A percentile compares a stretch with the other conserved stretches of the same genome.
phyloP scores from a whole-genome alignment of 2,329 filamentous ascomycete species.

The Passalora sequoiae region DNA sequence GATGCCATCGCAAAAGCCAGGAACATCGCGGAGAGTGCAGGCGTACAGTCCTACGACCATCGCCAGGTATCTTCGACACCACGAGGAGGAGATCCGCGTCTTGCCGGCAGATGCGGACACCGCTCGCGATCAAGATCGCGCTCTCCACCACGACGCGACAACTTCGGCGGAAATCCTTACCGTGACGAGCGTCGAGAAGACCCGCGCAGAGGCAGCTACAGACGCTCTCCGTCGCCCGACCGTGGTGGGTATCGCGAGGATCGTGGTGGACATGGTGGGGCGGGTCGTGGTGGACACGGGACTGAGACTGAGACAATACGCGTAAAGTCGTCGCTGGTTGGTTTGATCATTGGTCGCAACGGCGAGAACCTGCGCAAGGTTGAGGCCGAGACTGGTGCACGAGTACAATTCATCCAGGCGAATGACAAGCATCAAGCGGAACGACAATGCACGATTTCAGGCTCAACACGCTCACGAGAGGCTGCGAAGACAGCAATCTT shows the following conservation, averaged over 20 bases:
- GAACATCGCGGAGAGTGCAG: conserved; percentile 74
- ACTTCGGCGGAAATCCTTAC: conserved; percentile 65
- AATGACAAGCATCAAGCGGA: conserved; percentile 65
- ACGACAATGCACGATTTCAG: conserved; percentile 81
- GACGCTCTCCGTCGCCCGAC: conserved; percentile 66
- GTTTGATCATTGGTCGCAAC: conserved; percentile 83
- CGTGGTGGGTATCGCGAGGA: conserved; percentile 26
- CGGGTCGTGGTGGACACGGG: conserved; percentile 47
- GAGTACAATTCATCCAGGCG: conserved; percentile 82
- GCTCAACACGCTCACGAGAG: conserved; percentile 63
- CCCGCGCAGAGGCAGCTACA: conserved; percentile 53
- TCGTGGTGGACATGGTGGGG: conserved; percentile 38
- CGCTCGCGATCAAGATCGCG: conserved; percentile 64
- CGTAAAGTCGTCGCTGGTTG: conserved; percentile 81
- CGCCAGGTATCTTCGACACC: conserved; percentile 16
- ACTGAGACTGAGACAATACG: conserved; percentile 78
- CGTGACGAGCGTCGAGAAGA: conserved; percentile 77
- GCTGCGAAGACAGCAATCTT: conserved; percentile 80
- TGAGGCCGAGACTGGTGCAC: conserved; percentile 73
- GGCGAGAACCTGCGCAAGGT: conserved; percentile 84
- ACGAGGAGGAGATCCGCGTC: conserved; percentile 41
- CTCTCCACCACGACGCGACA: conserved; percentile 63
- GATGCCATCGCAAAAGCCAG: conserved; percentile 82
- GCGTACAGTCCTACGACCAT: conserved; percentile 49
- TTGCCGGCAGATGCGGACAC: conserved; percentile 54